phyloP scores from a whole-genome alignment of 352 stramenopile species.

The Blastocystis hominis region DNA sequence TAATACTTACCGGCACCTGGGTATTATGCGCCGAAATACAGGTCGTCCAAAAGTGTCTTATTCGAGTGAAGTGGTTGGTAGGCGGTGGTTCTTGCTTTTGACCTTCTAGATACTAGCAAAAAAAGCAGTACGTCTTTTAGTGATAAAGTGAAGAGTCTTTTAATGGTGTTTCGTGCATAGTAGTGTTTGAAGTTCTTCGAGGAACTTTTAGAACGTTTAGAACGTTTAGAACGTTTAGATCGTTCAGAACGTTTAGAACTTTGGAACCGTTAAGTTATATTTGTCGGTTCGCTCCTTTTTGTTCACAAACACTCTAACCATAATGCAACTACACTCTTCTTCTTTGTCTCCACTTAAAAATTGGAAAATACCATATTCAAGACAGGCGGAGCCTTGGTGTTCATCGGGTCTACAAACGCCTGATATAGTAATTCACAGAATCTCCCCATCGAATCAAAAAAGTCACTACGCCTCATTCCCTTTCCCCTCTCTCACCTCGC shows the following conservation, averaged over 20 bases:
- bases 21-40: background rate
- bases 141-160: background rate
- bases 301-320: too few relatives aligned
- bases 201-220: too few relatives aligned
- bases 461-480: background rate
- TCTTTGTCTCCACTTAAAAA: background rate
- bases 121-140: background rate
- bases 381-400: background rate
- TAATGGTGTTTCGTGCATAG: background rate
- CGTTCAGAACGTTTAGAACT: too few relatives aligned
- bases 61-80: too few relatives aligned
- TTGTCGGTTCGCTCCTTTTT: too few relatives aligned
- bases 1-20: background rate
- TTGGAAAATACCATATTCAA: slow-evolving; percentile 41
- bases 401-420: background rate
- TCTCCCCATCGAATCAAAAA: slow-evolving; percentile 14
- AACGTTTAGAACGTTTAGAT: too few relatives aligned
- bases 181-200: background rate
- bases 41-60: background rate
- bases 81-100: too few relatives aligned
- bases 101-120: too few relatives aligned
- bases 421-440: slow-evolving; percentile 23
- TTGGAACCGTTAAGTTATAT: too few relatives aligned
- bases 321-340: background rate
- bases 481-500: background rate